Base-by-base conservation (phyloP, 768 basidiomycete species). In the Ephemerocybe angulata region DNA sequence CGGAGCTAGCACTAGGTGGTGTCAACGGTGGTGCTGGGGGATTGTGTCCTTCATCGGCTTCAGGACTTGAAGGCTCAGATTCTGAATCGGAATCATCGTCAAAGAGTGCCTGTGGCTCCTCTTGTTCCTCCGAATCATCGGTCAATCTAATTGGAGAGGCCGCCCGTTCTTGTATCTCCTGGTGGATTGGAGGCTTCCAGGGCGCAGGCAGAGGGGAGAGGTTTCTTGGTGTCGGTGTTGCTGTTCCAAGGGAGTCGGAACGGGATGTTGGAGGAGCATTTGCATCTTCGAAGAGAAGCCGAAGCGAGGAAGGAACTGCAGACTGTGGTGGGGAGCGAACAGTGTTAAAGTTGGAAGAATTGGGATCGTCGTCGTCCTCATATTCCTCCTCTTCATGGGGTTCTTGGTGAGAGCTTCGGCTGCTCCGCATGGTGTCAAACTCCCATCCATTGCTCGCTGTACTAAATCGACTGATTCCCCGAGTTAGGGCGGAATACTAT, bases 221-320 rank as follows among this genome's bases (percentile, higher is more conserved):
- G n/a, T n/a, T n/a, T n/a, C n/a, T n/a, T n/a, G 50, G 25, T 28
- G 41, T 19, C 21, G 30, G 29, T 50, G 75, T 27, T 28, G 42
- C 22, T 50, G 75, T 70, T 5, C 66, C 62, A 24, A 78, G 72
- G 12, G 76, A 66, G 24, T 76, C 79, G 59, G 78, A 71, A 1
- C 74, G 66, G 38, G 80, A 79, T 6, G 71, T 64, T 27, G 65
- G 65, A 6, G 67, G 21, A 19, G 60, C 50, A n/a, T 67, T 62
- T 15, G 77, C 80, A 42, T 84, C 81, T 53, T 89, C 88, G 67
- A 97, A 97, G 10, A 97, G 74, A 33, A 78, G 74, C 0, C 92
- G 87, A 2, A 95, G 75, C 0, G 90, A 93, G 1, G 85, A 83
- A 2, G 93, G 93, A 11, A 93, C 63, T 44, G 77, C 75, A 17